Base-by-base conservation (phyloP, 78 protist genomes). In the Planoprotostelium fungivorum region DNA sequence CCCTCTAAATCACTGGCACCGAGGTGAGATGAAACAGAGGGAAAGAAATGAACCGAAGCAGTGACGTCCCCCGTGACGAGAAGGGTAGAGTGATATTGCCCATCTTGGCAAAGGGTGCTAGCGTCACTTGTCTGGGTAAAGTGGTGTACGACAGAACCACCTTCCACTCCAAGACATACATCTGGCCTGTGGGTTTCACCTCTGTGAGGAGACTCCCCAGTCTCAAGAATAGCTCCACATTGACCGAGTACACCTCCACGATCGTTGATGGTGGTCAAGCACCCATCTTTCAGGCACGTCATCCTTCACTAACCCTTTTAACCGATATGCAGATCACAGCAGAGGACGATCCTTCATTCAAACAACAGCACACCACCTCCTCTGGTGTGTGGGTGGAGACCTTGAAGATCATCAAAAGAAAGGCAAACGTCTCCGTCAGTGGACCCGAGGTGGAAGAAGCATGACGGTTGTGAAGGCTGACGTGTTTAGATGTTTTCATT, bases 121-220 rank as follows among this genome's bases (percentile, higher is more conserved):
- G 16, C 16, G 37, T 85, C 37, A 35, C 36, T 23, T 25, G 16
- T 23, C 87, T 85, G 36, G 87, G 87, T 16, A 5, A 16, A 5
- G 87, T 85, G 16, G 87, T 85, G 36, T 85, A 37, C 16, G 87
- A 85, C 16, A 85, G 37, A 36, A 5, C 87, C 5, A 85, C 5
- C 87, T 85, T 37, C 37, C 87, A 85, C 37, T 85, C 87, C 16
- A 85, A 85, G 37, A 16, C 36, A 35, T 85, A 85, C 87, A 85
- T 85, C 5, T 85, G 87, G 87, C 87, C 87, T 85, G 87, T 85
- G 87, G 87, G 87, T 23, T 85, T 85, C 37, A 25, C 36, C 16
- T 5, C 63, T 16, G 37, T 36, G 37, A 85, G 87, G 37, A 85
- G 37, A 36, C 87, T 37, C 16, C 36, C 87, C 5, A 85, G 87